Evolutionary conservation across 306 rosid species (phyloP), one percentile per base, ranked within the genome.

Genomic region (Rosa persica): DNA sequence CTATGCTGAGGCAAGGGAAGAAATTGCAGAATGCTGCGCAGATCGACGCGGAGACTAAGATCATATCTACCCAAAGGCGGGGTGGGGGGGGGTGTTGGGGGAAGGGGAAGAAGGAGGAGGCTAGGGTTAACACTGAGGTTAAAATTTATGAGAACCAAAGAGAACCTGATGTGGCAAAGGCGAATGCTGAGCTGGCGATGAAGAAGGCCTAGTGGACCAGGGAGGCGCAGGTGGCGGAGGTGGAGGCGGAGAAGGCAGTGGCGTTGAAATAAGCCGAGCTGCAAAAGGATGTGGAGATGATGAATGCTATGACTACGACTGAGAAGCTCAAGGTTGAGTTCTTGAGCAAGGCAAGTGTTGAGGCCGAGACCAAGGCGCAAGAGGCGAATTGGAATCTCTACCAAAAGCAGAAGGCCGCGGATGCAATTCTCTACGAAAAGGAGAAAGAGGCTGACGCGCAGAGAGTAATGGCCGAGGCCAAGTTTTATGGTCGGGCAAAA

Each of bases 31-130:
- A 72, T 12, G 84, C 81, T 4, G 73, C 76, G 0, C 76, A 79
- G 48, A 76, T 80, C 46, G 79, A 83, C 3, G 84, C 78, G 0
- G 81, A 83, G 73, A 83, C 79, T 0, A 80, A 49, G 76, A 73
- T 80, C 8, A 65, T 79, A 8, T 27, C 76, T 6, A 80, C 76
- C 0, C 72, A 67, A 27, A 72, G 84, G 10, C 69, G 84, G 81
- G 2, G 74, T n/a, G n/a, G n/a, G n/a, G n/a, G n/a, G n/a, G n/a
- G n/a, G n/a, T n/a, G n/a, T n/a, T n/a, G n/a, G n/a, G n/a, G n/a
- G n/a, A n/a, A 84, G 30, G 79, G 87, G 4, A 80, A 76, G 81
- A 84, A 76, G 72, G 84, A 58, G 46, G 78, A 78, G 83, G 70
- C 75, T 0, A 74, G 44, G 73, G 80, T 79, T n/a, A 75, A 12